Base-by-base conservation (phyloP, 345 rosid genomes). In the Citropsis articulata region DNA sequence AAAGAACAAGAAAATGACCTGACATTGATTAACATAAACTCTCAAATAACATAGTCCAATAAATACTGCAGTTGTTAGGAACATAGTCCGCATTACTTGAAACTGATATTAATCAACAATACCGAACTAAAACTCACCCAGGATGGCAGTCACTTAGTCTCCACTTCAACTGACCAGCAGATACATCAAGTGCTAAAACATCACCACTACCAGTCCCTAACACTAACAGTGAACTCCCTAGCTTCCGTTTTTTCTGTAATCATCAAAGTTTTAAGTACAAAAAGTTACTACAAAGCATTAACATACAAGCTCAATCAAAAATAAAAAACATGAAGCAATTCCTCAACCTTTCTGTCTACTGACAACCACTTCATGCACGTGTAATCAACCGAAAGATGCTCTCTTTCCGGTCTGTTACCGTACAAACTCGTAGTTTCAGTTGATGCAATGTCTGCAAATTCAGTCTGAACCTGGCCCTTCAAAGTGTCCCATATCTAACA, bases 131-230 rank as follows among this genome's bases (percentile, higher is more conserved):
- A 72, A 83, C 93, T 72, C 73, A 96, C 99, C 99, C 98, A 12
- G 99, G 95, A 88, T 96, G 98, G 81, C 97, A 96, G 77, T 96
- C 99, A 75, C 81, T 85, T 30, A 91, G 79, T 69, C 86, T 90
- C 98, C 99, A 96, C 82, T 89, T 92, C 68, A 92, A 84, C 81
- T 89, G 97, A 85, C 99, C 98, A 82, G 95, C 88, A 81, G 97
- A 81, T 10, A 96, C 94, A 83, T 94, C 98, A 55, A 96, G 90
- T n/a, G 98, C 98, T 78, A 94, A 83, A 66, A 96, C 90, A 83
- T 94, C 98, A 61, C 95, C 98, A 71, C 98, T 89, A 77, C 97
- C 97, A 0, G 97, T 94, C 78, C 99, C 99, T 69, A 91, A 87
- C 27, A 94, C 81, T 78, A 94, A 76, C 35, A 90, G 78, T 0